Conservation (phyloP, 2,329 filamentous ascomycete genomes). For the Penicillium sp. region DNA sequence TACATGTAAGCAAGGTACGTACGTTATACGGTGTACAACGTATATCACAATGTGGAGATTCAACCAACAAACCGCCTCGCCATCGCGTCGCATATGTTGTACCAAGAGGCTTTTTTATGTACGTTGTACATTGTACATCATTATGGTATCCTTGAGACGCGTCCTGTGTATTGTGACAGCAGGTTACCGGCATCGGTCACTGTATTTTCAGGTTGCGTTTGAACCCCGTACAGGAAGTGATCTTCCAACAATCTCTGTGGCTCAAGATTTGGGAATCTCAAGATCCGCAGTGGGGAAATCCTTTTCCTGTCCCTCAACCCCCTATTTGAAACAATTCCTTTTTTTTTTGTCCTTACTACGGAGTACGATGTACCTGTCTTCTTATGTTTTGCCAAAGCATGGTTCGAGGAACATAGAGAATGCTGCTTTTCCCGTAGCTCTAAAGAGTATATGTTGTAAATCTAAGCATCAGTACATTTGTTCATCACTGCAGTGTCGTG, state of each 20-base stretch:
- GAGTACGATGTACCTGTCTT: too few species aligned
- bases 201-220: conserved; percentile 16
- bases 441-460: too few species aligned
- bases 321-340: background rate
- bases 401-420: too few species aligned
- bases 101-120: too few species aligned
- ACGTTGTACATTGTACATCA: too few species aligned
- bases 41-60: background rate
- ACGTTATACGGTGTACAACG: background rate
- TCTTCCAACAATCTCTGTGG: conserved; percentile 3
- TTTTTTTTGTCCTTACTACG: background rate
- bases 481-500: background rate
- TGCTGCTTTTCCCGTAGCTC: too few species aligned
- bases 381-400: too few species aligned
- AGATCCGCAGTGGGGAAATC: background rate
- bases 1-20: too few species aligned
- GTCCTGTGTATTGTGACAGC: background rate
- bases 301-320: background rate
- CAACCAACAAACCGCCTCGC: conserved; percentile 13
- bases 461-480: too few species aligned
- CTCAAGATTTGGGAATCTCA: background rate
- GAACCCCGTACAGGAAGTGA: conserved; percentile 9
- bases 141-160: too few species aligned
- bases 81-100: conserved; percentile 1
- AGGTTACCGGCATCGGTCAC: conserved; percentile 7